These are phyloP conservation scores for Aschersonia sp. DNA, from an alignment of 2,329 filamentous ascomycete genomes.

Conservation along the genomic window DNA sequence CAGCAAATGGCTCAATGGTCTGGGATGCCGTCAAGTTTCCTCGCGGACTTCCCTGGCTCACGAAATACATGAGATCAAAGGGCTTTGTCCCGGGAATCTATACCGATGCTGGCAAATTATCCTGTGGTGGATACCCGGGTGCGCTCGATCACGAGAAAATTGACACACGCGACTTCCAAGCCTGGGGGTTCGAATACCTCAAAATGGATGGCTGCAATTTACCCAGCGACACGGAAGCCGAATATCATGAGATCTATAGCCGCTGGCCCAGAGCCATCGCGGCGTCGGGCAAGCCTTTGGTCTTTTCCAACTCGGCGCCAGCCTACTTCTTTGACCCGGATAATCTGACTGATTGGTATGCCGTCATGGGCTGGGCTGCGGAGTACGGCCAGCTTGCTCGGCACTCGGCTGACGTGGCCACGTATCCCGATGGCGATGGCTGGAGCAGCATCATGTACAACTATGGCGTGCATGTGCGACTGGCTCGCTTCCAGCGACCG, in stretches of 20 bases:
- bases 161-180: conserved; percentile 23
- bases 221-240: conserved; percentile 7
- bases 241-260: conserved; percentile 18
- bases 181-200: conserved; percentile 23
- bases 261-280: conserved; percentile 26
- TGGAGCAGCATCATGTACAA: conserved; percentile 34
- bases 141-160: conserved; percentile 23
- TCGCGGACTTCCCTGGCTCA: conserved; percentile 25
- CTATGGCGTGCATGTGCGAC: conserved; percentile 26
- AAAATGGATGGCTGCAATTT: conserved; percentile 27
- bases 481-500: conserved; percentile 22
- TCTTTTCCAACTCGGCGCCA: conserved; percentile 30
- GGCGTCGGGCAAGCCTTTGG: conserved; percentile 18
- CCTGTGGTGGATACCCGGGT: conserved; percentile 27
- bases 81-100: conserved; percentile 32
- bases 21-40: conserved; percentile 27
- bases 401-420: conserved; percentile 26
- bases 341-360: conserved; percentile 27
- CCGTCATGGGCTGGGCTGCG: conserved; percentile 28
- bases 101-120: conserved; percentile 25
- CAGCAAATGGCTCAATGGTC: conserved; percentile 20
- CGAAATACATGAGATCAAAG: conserved; percentile 18
- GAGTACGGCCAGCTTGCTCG: conserved; percentile 25
- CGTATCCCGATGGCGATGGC: conserved; percentile 23
- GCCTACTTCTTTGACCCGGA: conserved; percentile 23